Evolutionary conservation across 2,329 filamentous ascomycete species (phyloP).

Genomic region (Fusarium transvaalense): DNA sequence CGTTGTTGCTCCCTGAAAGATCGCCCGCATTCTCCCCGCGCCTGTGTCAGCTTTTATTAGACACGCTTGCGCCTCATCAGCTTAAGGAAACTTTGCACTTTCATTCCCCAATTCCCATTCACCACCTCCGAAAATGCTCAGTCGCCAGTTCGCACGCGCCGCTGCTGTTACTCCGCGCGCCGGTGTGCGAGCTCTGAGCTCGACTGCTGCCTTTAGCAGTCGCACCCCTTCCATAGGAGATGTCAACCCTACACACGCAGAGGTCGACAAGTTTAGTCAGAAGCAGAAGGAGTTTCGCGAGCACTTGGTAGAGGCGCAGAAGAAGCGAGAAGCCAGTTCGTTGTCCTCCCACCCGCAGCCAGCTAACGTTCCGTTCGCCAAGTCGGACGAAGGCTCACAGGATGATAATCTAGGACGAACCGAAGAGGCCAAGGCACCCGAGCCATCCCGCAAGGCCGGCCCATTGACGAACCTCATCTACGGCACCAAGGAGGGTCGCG

Average conservation of each 20-base stretch:
- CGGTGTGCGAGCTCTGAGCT: slow-evolving; percentile 68
- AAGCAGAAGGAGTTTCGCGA: slow-evolving; percentile 91
- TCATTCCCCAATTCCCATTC: slow-evolving; percentile 29
- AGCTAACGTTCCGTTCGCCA: slow-evolving; percentile 60
- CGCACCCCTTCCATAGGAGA: slow-evolving; percentile 85
- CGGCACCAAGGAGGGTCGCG: slow-evolving; percentile 93
- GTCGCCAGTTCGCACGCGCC: slow-evolving; percentile 62
- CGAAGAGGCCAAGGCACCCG: slow-evolving; percentile 68
- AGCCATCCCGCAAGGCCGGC: slow-evolving; percentile 74
- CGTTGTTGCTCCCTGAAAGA: slow-evolving; percentile 35
- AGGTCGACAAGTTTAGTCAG: slow-evolving; percentile 80
- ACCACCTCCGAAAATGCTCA: slow-evolving; percentile 59
- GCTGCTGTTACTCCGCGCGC: slow-evolving; percentile 61
- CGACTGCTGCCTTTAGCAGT: slow-evolving; percentile 59
- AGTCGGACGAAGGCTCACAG: slow-evolving; percentile 56
- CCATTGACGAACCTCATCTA: slow-evolving; percentile 92
- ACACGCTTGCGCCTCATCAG: slow-evolving; percentile 33
- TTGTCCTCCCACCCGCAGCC: slow-evolving; percentile 58
- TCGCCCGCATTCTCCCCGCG: slow-evolving; percentile 28
- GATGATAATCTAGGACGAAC: slow-evolving; percentile 55
- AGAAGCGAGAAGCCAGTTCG: slow-evolving; percentile 88
- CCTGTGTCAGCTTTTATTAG: slow-evolving; percentile 37
- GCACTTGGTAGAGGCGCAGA: slow-evolving; percentile 80
- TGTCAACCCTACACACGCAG: slow-evolving; percentile 74
- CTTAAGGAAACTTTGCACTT: slow-evolving; percentile 27